Evolutionary conservation across 2,329 filamentous ascomycete genomes (phyloP), one percentile per base, ranked within the genome.

Genomic region (Ampelomyces quisqualis): DNA sequence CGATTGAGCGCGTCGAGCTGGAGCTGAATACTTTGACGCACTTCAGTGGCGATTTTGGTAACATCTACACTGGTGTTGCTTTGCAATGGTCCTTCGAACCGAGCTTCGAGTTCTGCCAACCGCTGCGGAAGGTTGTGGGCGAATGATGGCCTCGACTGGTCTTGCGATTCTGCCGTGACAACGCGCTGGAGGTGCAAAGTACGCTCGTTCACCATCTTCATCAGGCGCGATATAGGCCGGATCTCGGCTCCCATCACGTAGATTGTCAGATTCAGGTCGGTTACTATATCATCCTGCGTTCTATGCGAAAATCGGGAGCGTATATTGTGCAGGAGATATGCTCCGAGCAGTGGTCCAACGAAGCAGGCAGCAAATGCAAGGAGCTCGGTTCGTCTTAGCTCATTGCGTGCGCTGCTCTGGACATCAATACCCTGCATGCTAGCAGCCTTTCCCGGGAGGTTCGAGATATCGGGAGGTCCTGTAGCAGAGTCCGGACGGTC

Each of bases 221-320:
- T 80, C 18, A 94, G 71, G 61, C 96, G 90, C 1, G 87, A 81
- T 34, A 90, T 73, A 0, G 91, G 91, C 3, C 88, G 84, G 19
- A 96, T 74, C 69, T 97, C 91, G 3, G 91, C 87, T 1, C 86
- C 88, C 13, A 95, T 77, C 2, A 95, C 74, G 67, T 96, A 97
- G 37, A 97, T 88, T 9, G 85, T 90, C 39, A 97, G 76, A 66
- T 96, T 96, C 70, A 91, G 94, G 67, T 95, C 88, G 4, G 89
- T 95, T 5, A 97, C 85, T 8, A 97, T 74, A 1, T 88, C 88
- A 64, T 94, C 90, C 13, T 20, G 10, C 4, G 29, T 29, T 0
- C 89, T 90, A 0, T 87, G 88, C 17, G 86, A 90, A 13, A 97
- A 79, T 57, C 91, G 88, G 7, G 78, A 79, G 35, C 91, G 82